A percentile compares a stretch with the other conserved stretches of the same genome.
Evolutionary conservation across 495 filamentous ascomycete species (phyloP).

Genomic region (Talaromyces thailandensis): DNA sequence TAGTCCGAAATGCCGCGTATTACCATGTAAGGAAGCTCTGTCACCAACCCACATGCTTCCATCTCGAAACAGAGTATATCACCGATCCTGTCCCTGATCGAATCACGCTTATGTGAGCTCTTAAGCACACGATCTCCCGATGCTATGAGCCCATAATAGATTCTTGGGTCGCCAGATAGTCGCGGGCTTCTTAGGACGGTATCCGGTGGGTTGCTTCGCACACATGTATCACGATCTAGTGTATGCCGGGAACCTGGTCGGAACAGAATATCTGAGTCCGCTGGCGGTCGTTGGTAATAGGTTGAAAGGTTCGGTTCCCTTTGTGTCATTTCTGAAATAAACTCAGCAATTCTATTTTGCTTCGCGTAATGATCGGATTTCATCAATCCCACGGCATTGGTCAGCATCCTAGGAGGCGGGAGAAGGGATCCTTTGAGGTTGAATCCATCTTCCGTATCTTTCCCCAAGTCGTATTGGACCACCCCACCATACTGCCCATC

Average conservation of each 20-base stretch:
- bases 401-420: background rate
- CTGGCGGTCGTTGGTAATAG: background rate
- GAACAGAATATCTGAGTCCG: background rate
- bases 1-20: conserved; percentile 27
- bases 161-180: background rate
- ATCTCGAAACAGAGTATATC: conserved; percentile 24
- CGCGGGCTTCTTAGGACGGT: background rate
- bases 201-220: background rate
- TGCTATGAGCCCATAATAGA: background rate
- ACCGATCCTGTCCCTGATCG: background rate
- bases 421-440: background rate
- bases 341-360: background rate
- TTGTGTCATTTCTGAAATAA: background rate
- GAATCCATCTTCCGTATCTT: background rate
- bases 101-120: conserved; percentile 9
- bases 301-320: background rate
- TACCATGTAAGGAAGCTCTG: conserved; percentile 15
- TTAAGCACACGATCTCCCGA: conserved; percentile 10
- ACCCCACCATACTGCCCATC: background rate
- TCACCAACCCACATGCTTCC: conserved; percentile 24
- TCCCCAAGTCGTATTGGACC: conserved; percentile 11
- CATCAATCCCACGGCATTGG: background rate
- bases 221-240: background rate
- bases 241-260: background rate
- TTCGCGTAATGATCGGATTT: background rate